Evolutionary conservation across 2,329 filamentous ascomycete genomes (phyloP).

Genomic region (Teratosphaeria zuluensis): DNA sequence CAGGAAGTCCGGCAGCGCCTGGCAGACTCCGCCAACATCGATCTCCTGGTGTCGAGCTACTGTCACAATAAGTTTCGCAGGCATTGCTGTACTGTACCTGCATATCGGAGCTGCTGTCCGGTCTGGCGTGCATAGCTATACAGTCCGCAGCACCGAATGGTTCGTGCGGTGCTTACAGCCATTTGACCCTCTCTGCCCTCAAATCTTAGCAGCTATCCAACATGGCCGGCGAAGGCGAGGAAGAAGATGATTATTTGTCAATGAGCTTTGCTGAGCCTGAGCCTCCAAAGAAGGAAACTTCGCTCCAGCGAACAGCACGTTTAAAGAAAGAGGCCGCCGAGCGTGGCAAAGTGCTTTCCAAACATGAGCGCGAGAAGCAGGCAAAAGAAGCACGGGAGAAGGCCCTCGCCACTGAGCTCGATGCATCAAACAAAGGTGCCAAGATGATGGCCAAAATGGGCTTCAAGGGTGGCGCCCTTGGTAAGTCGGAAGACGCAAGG

Average conservation of each 20-base stretch:
- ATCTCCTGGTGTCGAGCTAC: neutral
- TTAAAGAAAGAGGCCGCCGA: slow-evolving; percentile 52
- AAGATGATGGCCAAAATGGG: slow-evolving; percentile 97
- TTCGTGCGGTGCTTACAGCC: neutral
- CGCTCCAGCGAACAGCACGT: slow-evolving; percentile 49
- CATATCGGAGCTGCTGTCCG: neutral
- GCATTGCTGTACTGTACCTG: neutral
- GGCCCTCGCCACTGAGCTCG: slow-evolving; percentile 64
- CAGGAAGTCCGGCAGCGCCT: too few species aligned
- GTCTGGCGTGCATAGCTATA: neutral
- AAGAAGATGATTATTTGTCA: slow-evolving; percentile 94
- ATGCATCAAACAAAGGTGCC: slow-evolving; percentile 69
- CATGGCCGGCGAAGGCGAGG: slow-evolving; percentile 39
- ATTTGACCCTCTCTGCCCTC: neutral
- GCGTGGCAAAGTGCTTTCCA: slow-evolving; percentile 58
- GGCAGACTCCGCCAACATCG: neutral
- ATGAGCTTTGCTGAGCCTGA: slow-evolving; percentile 75
- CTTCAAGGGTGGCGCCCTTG: slow-evolving; percentile 69
- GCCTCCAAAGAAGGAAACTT: slow-evolving; percentile 46
- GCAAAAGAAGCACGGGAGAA: slow-evolving; percentile 63
- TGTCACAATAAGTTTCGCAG: neutral
- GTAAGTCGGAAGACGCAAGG: slow-evolving; percentile 45
- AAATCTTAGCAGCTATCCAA: neutral
- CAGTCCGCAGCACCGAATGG: neutral
- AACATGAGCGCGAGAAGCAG: slow-evolving; percentile 69